Percentiles rank a stretch among this genome's conserved stretches.
Conservation (phyloP, 2,329 filamentous ascomycete genomes). For the Monosporascus sp. region DNA sequence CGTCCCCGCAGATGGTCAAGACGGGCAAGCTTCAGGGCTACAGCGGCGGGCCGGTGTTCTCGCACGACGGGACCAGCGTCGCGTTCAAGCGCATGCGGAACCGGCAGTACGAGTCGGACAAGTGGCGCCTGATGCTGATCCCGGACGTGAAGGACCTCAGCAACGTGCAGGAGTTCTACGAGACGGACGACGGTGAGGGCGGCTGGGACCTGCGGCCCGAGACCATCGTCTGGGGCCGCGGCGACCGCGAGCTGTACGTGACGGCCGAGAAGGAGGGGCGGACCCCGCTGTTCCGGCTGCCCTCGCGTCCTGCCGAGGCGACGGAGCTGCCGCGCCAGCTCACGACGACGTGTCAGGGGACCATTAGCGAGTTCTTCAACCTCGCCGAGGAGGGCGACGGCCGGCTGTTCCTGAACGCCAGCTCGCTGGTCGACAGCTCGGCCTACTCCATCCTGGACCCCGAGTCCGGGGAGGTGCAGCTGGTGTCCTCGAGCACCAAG, state of each 20-base stretch:
- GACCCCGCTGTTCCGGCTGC: constrained; percentile 56
- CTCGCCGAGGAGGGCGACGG: constrained; percentile 39
- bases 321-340: constrained; percentile 43
- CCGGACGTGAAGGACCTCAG: constrained; percentile 53
- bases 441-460: constrained; percentile 58
- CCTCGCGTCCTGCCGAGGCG: constrained; percentile 46
- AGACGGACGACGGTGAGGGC: constrained; percentile 57
- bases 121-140: constrained; percentile 60
- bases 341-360: constrained; percentile 40
- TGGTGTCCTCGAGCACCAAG: constrained; percentile 60
- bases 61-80: constrained; percentile 62
- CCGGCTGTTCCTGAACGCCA: constrained; percentile 59
- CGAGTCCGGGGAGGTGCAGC: constrained; percentile 25
- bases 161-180: constrained; percentile 57
- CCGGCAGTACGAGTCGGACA: constrained; percentile 76
- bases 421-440: constrained; percentile 67
- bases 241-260: constrained; percentile 63
- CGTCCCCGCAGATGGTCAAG: constrained; percentile 46
- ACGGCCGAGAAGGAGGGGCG: constrained; percentile 66
- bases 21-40: constrained; percentile 60
- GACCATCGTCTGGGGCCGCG: constrained; percentile 49
- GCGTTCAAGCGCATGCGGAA: constrained; percentile 76
- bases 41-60: constrained; percentile 63
- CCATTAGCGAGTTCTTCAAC: constrained; percentile 46
- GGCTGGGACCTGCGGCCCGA: constrained; percentile 56